These are phyloP conservation scores for Albifimbria verrucaria DNA, from an alignment of 2,329 filamentous ascomycete genomes.

Conservation along the genomic window DNA sequence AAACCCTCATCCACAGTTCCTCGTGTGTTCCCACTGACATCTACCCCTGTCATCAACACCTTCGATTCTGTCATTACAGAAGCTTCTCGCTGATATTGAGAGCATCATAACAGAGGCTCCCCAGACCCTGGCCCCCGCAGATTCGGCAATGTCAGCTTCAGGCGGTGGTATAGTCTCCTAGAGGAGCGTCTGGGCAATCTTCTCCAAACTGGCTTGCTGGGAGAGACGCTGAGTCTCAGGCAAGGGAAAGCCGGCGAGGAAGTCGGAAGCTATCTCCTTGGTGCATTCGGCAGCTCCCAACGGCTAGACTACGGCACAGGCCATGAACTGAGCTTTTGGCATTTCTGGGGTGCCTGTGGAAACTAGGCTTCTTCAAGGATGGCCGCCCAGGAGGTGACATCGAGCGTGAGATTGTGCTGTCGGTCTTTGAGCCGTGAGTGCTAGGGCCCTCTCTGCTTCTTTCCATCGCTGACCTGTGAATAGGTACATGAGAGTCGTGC, in stretches of 20 bases:
- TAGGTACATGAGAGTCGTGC: conserved; percentile 77
- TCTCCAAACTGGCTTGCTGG: conserved; percentile 24
- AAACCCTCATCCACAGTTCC: conserved; percentile 32
- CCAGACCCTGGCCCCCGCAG: conserved; percentile 82
- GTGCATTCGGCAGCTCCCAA: conserved; percentile 83
- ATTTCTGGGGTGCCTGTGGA: conserved; percentile 88
- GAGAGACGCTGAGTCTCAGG: conserved; percentile 23
- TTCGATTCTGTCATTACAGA: conserved; percentile 61
- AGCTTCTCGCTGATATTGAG: conserved; percentile 62
- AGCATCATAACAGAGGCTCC: conserved; percentile 73
- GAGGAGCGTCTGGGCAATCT: conserved; percentile 50
- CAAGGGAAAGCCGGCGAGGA: conserved; percentile 58
- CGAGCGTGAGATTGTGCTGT: conserved; percentile 78
- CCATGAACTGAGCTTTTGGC: conserved; percentile 94
- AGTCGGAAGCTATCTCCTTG: conserved; percentile 74
- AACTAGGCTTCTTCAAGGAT: conserved; percentile 74
- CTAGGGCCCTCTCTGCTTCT: conserved; percentile 1
- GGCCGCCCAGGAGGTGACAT: conserved; percentile 48
- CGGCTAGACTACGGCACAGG: conserved; percentile 94
- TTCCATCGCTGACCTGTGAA: conserved; percentile 4
- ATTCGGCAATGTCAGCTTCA: conserved; percentile 90
- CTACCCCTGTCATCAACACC: conserved; percentile 39
- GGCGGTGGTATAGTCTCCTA: conserved; percentile 74
- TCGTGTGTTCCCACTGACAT: conserved; percentile 39
- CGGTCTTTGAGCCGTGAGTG: conserved; percentile 76